Evolutionary conservation across 148 eudicot species (phyloP).

Genomic region (Hydrangea macrophylla): DNA sequence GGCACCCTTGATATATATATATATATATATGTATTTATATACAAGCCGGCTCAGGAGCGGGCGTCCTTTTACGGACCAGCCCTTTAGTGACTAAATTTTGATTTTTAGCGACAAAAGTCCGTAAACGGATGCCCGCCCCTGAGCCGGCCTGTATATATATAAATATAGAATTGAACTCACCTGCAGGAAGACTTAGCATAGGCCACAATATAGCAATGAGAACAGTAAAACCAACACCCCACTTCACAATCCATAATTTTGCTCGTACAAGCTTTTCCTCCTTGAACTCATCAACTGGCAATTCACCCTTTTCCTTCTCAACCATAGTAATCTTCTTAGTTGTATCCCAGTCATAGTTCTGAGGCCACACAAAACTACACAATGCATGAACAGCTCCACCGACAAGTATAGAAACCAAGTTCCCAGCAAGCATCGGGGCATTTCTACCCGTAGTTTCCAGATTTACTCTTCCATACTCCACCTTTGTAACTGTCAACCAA

Average conservation of each 20-base stretch:
- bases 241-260: slow-evolving; percentile 80
- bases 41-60: too few species aligned
- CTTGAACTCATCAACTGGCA: slow-evolving; percentile 66
- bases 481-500: slow-evolving; percentile 67
- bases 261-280: slow-evolving; percentile 72
- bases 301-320: slow-evolving; percentile 66
- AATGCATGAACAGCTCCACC: slow-evolving; percentile 81
- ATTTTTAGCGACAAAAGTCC: too few species aligned
- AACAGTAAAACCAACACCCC: slow-evolving; percentile 89
- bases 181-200: slow-evolving; percentile 83
- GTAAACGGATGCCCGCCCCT: too few species aligned
- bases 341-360: slow-evolving; percentile 86
- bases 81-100: too few species aligned
- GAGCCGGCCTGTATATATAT: too few species aligned
- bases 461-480: slow-evolving; percentile 71
- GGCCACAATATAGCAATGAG: slow-evolving; percentile 85
- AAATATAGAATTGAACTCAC: slow-evolving; percentile 39
- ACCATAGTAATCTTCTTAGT: slow-evolving; percentile 84
- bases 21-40: too few species aligned
- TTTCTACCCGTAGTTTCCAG: slow-evolving; percentile 88
- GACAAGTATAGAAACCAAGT: slow-evolving; percentile 75
- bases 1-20: too few species aligned
- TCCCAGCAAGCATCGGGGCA: slow-evolving; percentile 91
- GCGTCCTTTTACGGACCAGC: too few species aligned
- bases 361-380: slow-evolving; percentile 70